Base-by-base conservation (phyloP, 352 stramenopile species). In the Pythium grandisporangium region DNA sequence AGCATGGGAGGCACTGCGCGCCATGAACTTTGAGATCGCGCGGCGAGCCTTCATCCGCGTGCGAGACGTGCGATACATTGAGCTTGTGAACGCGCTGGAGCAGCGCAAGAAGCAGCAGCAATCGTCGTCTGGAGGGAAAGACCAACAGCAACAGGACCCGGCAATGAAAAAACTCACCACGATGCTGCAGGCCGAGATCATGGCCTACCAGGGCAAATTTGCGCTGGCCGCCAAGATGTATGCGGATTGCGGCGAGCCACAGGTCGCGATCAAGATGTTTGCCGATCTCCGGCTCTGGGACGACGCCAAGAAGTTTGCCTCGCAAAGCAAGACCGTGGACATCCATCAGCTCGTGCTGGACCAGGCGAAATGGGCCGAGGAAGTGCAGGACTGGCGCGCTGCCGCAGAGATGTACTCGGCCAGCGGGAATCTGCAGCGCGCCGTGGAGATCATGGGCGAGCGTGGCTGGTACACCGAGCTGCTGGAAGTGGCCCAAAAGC, bases 231-330 rank as follows among this genome's bases (percentile, higher is more conserved):
- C 88, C 19, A 96, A 96, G 54, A 55, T 91, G 6, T 95, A 84
- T 42, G 57, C 74, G 2, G 73, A 93, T 42, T 78, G 69, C 38
- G 79, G 71, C 26, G 75, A 95, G 33, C 52, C 83, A n/a, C 62
- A 87, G 26, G 72, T 69, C 12, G 88, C 93, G 1, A 96, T 98
- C 45, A 87, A 96, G 68, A 88, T 98, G 68, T 98, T 95, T 57
- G 71, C 82, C 0, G 86, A 97, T 44, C 47, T 98, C 16, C 65
- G 91, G 6, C 77, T 94, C 64, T 98, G 91, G 90, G 90, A 97
- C 24, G 80, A 97, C 43, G 93, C 93, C 24, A 97, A 97, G 62
- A 73, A 72, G 17, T 95, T 96, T 34, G 87, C 89, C 3, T 70
- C 63, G 10, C 75, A 83, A 47, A 77, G 61, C 30, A 84, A 81